Evolutionary conservation across 495 filamentous ascomycete genomes (phyloP).

Genomic region (Penicillium lividum): DNA sequence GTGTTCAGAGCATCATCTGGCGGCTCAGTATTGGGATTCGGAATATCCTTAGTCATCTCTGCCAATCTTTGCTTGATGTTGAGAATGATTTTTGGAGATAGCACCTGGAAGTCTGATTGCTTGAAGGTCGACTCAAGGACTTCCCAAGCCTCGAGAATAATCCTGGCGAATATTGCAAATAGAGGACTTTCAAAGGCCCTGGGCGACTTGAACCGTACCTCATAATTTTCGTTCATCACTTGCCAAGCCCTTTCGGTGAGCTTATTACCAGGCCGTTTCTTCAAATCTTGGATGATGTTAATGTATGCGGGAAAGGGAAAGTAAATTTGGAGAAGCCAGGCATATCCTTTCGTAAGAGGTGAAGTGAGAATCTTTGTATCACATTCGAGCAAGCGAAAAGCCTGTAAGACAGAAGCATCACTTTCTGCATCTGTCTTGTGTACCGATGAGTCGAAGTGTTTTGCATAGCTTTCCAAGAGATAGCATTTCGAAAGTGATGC

Average conservation of each 20-base stretch:
- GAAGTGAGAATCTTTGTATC: constrained; percentile 53
- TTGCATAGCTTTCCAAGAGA: constrained; percentile 49
- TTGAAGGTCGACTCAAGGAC: constrained; percentile 25
- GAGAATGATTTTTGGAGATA: constrained; percentile 42
- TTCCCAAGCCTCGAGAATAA: constrained; percentile 52
- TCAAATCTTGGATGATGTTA: constrained; percentile 49
- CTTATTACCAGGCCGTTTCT: constrained; percentile 32
- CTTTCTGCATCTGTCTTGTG: constrained; percentile 32
- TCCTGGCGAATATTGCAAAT: constrained; percentile 41
- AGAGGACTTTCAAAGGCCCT: constrained; percentile 30
- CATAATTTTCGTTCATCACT: constrained; percentile 52
- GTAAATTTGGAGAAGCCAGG: constrained; percentile 46
- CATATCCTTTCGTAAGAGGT: constrained; percentile 43
- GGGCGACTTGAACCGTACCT: constrained; percentile 32
- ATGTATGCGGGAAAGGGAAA: constrained; percentile 58
- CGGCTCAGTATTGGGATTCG: neutral
- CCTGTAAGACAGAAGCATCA: constrained; percentile 39
- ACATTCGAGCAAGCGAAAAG: constrained; percentile 45
- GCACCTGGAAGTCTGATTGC: constrained; percentile 21
- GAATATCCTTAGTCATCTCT: neutral
- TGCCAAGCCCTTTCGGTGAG: constrained; percentile 46
- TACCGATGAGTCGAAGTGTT: constrained; percentile 20
- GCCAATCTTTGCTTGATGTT: constrained; percentile 31
- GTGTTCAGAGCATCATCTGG: neutral
- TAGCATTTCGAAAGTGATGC: constrained; percentile 44